Conservation (phyloP, 73 alveolate species). For the Stentor coeruleus region DNA sequence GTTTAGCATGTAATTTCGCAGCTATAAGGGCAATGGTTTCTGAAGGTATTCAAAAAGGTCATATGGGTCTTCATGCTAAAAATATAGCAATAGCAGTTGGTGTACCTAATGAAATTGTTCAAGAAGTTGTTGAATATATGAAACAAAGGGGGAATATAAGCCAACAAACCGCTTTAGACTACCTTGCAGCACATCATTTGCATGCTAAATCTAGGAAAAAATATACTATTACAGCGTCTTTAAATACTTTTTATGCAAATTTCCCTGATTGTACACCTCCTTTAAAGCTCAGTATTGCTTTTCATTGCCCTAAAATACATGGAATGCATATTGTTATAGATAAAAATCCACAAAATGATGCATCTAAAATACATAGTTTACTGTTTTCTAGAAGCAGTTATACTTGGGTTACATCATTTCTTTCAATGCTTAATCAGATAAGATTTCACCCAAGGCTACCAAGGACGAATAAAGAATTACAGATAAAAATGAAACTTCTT, state of each 20-base stretch:
- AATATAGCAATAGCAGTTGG: conserved; percentile 95
- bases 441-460: conserved; percentile 33
- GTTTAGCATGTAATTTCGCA: conserved; percentile 96
- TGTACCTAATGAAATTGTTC: conserved; percentile 77
- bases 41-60: conserved; percentile 97
- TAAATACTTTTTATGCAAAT: conserved; percentile 81
- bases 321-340: conserved; percentile 37
- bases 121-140: conserved; percentile 92
- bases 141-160: conserved; percentile 72
- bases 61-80: conserved; percentile 94
- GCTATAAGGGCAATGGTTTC: conserved; percentile 91
- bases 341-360: neutral
- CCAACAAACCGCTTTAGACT: conserved; percentile 78
- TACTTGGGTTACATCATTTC: conserved; percentile 56
- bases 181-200: conserved; percentile 77
- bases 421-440: conserved; percentile 43
- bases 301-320: conserved; percentile 42
- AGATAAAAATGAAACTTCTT: conserved; percentile 49
- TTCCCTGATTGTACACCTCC: conserved; percentile 50
- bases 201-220: conserved; percentile 43
- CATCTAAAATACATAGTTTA: neutral
- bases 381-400: conserved; percentile 48
- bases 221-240: conserved; percentile 40
- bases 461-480: conserved; percentile 34
- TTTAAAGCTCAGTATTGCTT: conserved; percentile 39